Conservation (phyloP, 2,329 filamentous ascomycete genomes). For the Claviceps sp. region DNA sequence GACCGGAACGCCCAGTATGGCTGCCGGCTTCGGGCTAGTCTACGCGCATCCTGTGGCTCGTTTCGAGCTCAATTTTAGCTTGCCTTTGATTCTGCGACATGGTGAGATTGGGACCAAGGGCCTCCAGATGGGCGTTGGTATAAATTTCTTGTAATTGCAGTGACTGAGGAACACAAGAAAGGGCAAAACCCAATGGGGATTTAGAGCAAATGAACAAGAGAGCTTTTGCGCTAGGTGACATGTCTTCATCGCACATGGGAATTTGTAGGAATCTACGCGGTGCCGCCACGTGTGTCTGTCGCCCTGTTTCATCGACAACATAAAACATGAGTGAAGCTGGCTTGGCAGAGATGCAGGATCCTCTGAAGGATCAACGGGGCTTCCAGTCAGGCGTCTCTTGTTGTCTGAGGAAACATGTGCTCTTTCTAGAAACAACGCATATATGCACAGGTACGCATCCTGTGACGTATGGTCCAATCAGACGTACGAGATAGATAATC, state of each 20-base stretch:
- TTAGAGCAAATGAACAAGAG: not conserved
- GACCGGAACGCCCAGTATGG: conserved; percentile 67
- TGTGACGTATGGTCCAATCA: no score
- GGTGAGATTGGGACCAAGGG: conserved; percentile 87
- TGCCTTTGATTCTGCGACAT: conserved; percentile 68
- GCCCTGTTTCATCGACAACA: not conserved
- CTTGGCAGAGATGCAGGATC: no score
- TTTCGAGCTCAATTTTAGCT: conserved; percentile 90
- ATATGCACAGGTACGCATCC: no score
- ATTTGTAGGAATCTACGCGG: not conserved
- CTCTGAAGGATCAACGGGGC: not conserved
- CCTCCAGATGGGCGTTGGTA: conserved; percentile 86
- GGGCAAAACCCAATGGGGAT: not conserved
- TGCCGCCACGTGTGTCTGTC: not conserved
- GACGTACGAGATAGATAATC: no score
- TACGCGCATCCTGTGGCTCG: conserved; percentile 89
- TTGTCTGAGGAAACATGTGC: no score
- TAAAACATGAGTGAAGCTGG: no score
- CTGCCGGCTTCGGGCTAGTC: conserved; percentile 79
- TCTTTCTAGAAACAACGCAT: no score
- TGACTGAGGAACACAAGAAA: not conserved
- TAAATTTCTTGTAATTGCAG: conserved; percentile 67
- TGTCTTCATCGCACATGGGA: no score
- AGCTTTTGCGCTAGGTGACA: no score
- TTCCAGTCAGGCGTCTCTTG: not conserved